A percentile compares a stretch with the other conserved stretches of the same genome.
These are phyloP conservation scores for Talaromyces borbonicus DNA, from an alignment of 495 filamentous ascomycete species.

Conservation along the genomic window DNA sequence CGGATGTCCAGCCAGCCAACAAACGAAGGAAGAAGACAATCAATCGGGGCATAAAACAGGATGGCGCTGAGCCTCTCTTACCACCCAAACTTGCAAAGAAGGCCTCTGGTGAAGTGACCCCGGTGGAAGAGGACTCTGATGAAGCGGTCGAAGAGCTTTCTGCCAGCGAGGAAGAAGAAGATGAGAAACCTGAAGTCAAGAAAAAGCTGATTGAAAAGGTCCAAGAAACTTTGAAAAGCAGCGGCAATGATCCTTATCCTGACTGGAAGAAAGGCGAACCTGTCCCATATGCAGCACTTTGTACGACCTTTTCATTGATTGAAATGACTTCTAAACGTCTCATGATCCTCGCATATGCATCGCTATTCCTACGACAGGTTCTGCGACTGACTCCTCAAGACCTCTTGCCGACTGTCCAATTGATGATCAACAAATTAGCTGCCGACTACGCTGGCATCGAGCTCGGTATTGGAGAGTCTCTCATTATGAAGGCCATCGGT, in stretches of 20 bases:
- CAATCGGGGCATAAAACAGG: too few species aligned
- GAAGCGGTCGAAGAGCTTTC: slow-evolving; percentile 40
- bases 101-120: slow-evolving; percentile 26
- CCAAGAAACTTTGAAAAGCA: slow-evolving; percentile 62
- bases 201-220: slow-evolving; percentile 73
- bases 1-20: slow-evolving; percentile 44
- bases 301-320: slow-evolving; percentile 85
- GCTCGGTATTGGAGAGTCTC: slow-evolving; percentile 88
- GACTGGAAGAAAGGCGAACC: slow-evolving; percentile 87
- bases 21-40: slow-evolving; percentile 26
- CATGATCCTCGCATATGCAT: slow-evolving; percentile 76
- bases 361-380: slow-evolving; percentile 85
- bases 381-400: slow-evolving; percentile 83
- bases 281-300: slow-evolving; percentile 90
- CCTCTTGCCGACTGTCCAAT: slow-evolving; percentile 72
- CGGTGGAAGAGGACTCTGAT: slow-evolving; percentile 29
- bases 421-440: slow-evolving; percentile 97
- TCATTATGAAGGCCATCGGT: slow-evolving; percentile 98
- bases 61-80: slow-evolving; percentile 12
- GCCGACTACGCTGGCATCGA: slow-evolving; percentile 95
- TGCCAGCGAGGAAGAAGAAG: slow-evolving; percentile 50
- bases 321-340: slow-evolving; percentile 90
- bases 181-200: slow-evolving; percentile 64
- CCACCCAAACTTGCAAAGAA: slow-evolving; percentile 21
- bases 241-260: slow-evolving; percentile 71